These are phyloP conservation scores for Entomortierella beljakovae DNA, from an alignment of 192 early-diverging fungal genomes.

Conservation along the genomic window DNA sequence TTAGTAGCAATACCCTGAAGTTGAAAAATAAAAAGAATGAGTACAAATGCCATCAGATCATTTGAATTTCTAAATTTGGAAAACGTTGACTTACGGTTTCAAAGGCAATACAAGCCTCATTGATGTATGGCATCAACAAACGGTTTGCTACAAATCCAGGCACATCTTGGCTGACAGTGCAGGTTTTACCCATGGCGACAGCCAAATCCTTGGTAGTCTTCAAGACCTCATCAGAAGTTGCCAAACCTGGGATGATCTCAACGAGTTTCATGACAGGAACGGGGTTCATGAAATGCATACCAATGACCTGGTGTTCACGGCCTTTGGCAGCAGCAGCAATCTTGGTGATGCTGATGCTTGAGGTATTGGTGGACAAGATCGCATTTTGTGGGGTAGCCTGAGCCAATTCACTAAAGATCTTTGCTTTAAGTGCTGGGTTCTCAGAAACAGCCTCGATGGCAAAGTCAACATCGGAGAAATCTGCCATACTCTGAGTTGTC, in stretches of 20 bases:
- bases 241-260: slow-evolving; percentile 95
- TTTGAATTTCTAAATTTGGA: background rate
- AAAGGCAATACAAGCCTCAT: slow-evolving; percentile 91
- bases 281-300: slow-evolving; percentile 99
- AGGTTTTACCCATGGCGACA: slow-evolving; percentile 92
- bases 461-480: slow-evolving; percentile 80
- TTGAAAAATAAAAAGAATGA: background rate
- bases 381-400: slow-evolving; percentile 70
- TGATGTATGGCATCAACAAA: slow-evolving; percentile 99
- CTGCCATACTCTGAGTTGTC: slow-evolving; percentile 67
- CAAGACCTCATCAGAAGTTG: slow-evolving; percentile 79
- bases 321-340: slow-evolving; percentile 92
- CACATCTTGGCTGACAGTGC: slow-evolving; percentile 86
- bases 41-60: background rate
- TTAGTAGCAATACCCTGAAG: slow-evolving; percentile 82
- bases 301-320: slow-evolving; percentile 87
- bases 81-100: slow-evolving; percentile 71
- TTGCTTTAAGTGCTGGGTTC: slow-evolving; percentile 84
- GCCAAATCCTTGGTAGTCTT: slow-evolving; percentile 81
- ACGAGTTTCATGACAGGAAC: slow-evolving; percentile 98
- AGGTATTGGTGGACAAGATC: slow-evolving; percentile 97
- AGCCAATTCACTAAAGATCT: slow-evolving; percentile 84
- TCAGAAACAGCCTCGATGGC: slow-evolving; percentile 96
- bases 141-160: slow-evolving; percentile 99
- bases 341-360: slow-evolving; percentile 96